These are phyloP conservation scores for Pseudogymnoascus sp. DNA, from an alignment of 2,329 filamentous ascomycete genomes.

Conservation along the genomic window DNA sequence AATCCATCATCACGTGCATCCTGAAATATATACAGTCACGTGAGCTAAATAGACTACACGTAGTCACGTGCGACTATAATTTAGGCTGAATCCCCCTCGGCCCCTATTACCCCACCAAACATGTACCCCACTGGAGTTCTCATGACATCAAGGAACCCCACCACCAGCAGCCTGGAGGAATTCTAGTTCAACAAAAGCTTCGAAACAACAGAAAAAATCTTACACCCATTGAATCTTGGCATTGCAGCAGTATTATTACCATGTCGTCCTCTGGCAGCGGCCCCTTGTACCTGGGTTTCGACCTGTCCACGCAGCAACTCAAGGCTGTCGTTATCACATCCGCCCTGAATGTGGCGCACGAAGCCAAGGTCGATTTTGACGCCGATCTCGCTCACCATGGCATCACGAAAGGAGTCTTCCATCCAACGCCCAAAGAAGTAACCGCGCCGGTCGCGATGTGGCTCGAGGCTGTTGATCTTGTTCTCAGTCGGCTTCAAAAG, in stretches of 20 bases:
- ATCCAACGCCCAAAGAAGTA: slow-evolving; percentile 76
- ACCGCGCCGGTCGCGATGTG: slow-evolving; percentile 90
- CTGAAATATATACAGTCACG: neutral
- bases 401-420: slow-evolving; percentile 81
- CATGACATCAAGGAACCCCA: slow-evolving; percentile 6
- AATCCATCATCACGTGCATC: neutral
- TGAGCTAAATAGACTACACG: neutral
- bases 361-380: slow-evolving; percentile 94
- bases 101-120: neutral
- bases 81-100: neutral
- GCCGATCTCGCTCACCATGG: slow-evolving; percentile 70
- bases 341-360: slow-evolving; percentile 67
- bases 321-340: slow-evolving; percentile 88
- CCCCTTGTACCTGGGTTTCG: slow-evolving; percentile 82
- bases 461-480: slow-evolving; percentile 85
- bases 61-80: neutral
- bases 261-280: slow-evolving; percentile 33
- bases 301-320: slow-evolving; percentile 92
- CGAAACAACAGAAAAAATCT: neutral
- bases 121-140: neutral
- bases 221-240: neutral
- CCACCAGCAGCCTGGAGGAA: neutral
- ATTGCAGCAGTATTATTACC: slow-evolving; percentile 8
- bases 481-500: slow-evolving; percentile 63
- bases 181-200: slow-evolving; percentile 5